Evolutionary conservation across 805 yeast genomes (phyloP), one percentile per base, ranked within the genome.

Genomic region (Kuraishia molischiana): DNA sequence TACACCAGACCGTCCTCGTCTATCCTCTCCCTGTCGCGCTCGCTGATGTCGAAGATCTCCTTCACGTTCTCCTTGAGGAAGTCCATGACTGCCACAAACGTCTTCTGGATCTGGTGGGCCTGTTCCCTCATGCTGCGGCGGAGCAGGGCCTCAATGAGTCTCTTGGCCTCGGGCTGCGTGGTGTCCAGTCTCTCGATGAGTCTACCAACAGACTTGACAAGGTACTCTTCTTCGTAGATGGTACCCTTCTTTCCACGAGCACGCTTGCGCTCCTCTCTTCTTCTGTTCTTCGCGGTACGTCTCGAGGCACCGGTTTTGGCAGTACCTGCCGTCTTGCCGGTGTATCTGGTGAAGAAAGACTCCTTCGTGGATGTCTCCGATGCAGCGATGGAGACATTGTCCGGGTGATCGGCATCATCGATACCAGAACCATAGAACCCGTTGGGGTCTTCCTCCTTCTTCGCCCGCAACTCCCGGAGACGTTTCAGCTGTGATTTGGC

Each of bases 171-270:
- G 0, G 75, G 66, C 46, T 74, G 72, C 0, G 95, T 82, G 46
- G 73, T 77, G 33, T 75, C 72, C 41, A 92, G 60, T 48, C 98
- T 74, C 39, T 86, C 97, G 24, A 86, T 60, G 54, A 92, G 69
- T 54, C 99, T 77, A 3, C 95, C 92, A 41, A 85, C 77, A 3
- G 97, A 89, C 48, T 75, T 77, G 35, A 92, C 79, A 40, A 92
- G 72, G 57, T 92, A 92, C 56, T 92, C 97, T 56, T 92, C 98
- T 58, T 92, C 99, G 52, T 92, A 92, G 17, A 92, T 83, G 5
- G 97, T 90, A 34, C 97, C 97, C 64, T 92, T 92, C 66, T 94
- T 86, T 42, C 99, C 99, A 50, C 95, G 77, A 2, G 98, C 99
- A 42, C 78, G 74, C 64, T 92, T 92, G 51, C 98, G 76, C 54